These are phyloP conservation scores for Penicillium occitanis DNA, from an alignment of 2,329 filamentous ascomycete species.

Conservation along the genomic window DNA sequence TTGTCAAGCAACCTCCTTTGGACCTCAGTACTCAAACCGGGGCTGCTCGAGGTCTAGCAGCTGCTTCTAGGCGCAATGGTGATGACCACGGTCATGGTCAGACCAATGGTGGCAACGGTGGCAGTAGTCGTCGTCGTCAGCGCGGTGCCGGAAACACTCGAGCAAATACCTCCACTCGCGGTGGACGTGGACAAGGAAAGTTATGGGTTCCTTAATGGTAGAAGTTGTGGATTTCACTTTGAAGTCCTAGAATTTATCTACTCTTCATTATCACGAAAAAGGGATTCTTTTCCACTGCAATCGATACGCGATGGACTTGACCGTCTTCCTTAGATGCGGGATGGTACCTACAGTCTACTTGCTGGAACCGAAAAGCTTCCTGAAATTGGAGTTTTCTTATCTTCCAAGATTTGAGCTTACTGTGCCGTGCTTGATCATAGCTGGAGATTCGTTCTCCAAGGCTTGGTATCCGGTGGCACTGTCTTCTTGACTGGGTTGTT, in stretches of 20 bases:
- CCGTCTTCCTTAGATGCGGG: background rate
- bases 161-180: conserved; percentile 32
- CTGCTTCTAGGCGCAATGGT: conserved; percentile 34
- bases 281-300: conserved; percentile 9
- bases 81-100: conserved; percentile 26
- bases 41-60: conserved; percentile 36
- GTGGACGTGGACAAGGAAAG: conserved; percentile 43
- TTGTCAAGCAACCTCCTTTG: conserved; percentile 31
- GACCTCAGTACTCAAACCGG: conserved; percentile 37
- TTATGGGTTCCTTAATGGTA: conserved; percentile 48
- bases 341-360: background rate
- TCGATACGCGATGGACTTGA: background rate
- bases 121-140: conserved; percentile 16
- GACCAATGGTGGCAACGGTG: background rate
- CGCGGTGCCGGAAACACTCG: conserved; percentile 37
- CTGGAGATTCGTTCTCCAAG: background rate
- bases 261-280: conserved; percentile 13
- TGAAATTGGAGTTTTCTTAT: conserved; percentile 7
- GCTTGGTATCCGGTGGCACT: conserved; percentile 3
- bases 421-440: background rate
- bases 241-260: conserved; percentile 4
- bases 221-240: background rate
- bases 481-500: conserved; percentile 12
- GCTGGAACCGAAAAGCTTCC: conserved; percentile 8
- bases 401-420: conserved; percentile 2